Percentiles rank a stretch among this genome's conserved stretches.
These are phyloP conservation scores for Liriodendron chinense DNA, from an alignment of 164 flowering plant species.

Conservation along the genomic window DNA sequence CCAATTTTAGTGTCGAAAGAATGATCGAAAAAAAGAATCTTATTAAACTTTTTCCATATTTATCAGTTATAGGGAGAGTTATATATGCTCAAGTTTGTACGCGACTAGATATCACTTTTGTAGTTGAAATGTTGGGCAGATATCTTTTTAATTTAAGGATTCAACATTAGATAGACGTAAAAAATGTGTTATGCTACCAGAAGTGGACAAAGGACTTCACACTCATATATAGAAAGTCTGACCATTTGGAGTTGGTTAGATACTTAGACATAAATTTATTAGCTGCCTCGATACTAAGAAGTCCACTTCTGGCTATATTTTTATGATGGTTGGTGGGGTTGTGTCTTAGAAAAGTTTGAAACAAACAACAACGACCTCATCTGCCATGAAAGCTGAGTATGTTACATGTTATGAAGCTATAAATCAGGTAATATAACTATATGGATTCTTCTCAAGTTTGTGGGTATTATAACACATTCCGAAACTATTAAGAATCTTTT, in stretches of 20 bases:
- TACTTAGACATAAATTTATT: background rate
- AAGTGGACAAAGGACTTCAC: background rate
- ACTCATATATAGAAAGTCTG: background rate
- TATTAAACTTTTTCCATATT: background rate
- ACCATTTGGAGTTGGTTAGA: background rate
- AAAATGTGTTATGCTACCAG: background rate
- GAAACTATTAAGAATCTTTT: no score
- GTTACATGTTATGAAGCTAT: no score
- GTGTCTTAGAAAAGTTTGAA: no score
- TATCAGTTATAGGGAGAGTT: background rate
- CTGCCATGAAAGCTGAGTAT: no score
- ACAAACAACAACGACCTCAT: no score
- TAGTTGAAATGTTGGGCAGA: background rate
- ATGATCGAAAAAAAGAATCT: background rate
- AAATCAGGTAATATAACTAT: no score
- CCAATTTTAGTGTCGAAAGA: background rate
- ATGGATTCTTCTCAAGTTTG: no score
- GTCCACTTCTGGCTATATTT: no score
- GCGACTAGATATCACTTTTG: background rate
- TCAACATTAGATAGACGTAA: background rate
- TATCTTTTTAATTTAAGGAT: background rate
- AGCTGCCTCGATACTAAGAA: background rate
- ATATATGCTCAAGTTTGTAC: background rate
- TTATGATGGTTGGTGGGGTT: no score
- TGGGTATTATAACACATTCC: no score